Conservation (phyloP, 306 rosid species). For the Herpetospermum pedunculosum region DNA sequence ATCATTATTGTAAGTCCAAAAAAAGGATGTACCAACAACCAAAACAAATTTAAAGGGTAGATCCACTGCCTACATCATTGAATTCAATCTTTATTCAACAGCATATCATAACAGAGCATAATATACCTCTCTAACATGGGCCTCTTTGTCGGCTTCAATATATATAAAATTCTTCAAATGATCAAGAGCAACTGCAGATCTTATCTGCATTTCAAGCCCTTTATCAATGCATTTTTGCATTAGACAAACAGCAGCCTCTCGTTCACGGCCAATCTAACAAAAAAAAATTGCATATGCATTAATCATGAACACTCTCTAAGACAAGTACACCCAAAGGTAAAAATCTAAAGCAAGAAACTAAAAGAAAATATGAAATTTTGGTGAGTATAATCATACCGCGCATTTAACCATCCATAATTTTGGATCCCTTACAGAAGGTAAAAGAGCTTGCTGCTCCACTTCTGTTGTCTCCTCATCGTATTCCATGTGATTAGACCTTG, state of each 20-base stretch:
- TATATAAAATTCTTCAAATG: slow-evolving; percentile 82
- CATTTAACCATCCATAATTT: slow-evolving; percentile 99
- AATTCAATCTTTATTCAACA: not conserved
- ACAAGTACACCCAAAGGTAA: not conserved
- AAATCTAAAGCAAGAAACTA: not conserved
- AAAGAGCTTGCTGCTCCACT: slow-evolving; percentile 90
- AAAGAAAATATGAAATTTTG: not conserved
- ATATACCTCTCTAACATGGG: slow-evolving; percentile 94
- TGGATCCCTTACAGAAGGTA: slow-evolving; percentile 97
- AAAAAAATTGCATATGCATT: not conserved
- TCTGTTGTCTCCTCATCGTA: slow-evolving; percentile 85
- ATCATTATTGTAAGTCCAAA: not conserved
- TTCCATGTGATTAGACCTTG: slow-evolving; percentile 36
- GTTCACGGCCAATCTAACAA: slow-evolving; percentile 70
- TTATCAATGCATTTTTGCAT: slow-evolving; percentile 93
- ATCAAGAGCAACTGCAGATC: slow-evolving; percentile 87
- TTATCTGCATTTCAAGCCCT: slow-evolving; percentile 83
- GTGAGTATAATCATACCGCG: slow-evolving; percentile 49
- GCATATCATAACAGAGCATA: not conserved
- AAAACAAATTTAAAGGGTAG: slow-evolving; percentile 6
- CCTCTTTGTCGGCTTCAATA: slow-evolving; percentile 94
- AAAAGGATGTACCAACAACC: not conserved
- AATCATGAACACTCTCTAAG: not conserved
- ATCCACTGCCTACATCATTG: not conserved
- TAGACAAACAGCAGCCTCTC: slow-evolving; percentile 84